Conservation (phyloP, 306 rosid species). For the Clitoria ternatea region DNA sequence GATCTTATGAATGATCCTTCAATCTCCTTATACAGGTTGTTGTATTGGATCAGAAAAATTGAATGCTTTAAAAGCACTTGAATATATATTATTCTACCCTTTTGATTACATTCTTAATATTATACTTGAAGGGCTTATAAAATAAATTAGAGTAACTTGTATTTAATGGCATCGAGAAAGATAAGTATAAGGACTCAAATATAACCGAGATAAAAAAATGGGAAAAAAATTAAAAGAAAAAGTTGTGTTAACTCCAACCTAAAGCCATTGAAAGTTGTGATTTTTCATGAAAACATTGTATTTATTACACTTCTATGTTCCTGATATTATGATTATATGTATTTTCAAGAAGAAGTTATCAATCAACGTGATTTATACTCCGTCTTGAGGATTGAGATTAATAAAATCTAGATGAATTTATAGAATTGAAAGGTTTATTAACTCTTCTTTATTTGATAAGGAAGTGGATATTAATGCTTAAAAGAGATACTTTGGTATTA, state of each 20-base stretch:
- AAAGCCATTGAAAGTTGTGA: too few relatives aligned
- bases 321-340: too few relatives aligned
- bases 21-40: background rate
- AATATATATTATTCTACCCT: background rate
- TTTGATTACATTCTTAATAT: background rate
- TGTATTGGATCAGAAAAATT: background rate
- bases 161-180: background rate
- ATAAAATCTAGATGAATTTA: too few relatives aligned
- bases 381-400: too few relatives aligned
- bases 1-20: conserved; percentile 6
- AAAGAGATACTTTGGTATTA: background rate
- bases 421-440: background rate
- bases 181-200: background rate
- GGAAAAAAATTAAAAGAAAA: too few relatives aligned
- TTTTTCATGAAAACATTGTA: too few relatives aligned
- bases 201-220: background rate
- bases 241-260: too few relatives aligned
- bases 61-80: background rate
- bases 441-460: background rate
- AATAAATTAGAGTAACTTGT: background rate
- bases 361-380: too few relatives aligned
- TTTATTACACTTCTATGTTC: too few relatives aligned
- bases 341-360: too few relatives aligned
- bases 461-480: background rate
- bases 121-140: background rate